Evolutionary conservation across 192 early-diverging fungal genomes (phyloP).

Genomic region (Gonapodya sp.): DNA sequence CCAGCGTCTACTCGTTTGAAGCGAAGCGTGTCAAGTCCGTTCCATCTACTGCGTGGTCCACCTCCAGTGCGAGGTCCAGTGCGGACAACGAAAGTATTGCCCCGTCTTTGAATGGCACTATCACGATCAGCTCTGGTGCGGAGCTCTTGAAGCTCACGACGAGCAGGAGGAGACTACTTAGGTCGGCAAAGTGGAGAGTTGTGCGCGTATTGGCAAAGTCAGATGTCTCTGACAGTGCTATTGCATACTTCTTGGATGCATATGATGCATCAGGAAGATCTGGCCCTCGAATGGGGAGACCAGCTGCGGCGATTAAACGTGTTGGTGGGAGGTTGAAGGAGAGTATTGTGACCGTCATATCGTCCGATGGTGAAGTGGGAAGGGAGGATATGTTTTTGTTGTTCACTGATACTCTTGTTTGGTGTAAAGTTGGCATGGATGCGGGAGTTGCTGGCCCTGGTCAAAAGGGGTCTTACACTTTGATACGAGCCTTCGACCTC

Average conservation of each 20-base stretch:
- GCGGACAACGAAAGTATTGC: neutral
- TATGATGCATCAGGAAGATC: neutral
- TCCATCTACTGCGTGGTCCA: neutral
- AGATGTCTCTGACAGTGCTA: neutral
- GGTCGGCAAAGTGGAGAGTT: neutral
- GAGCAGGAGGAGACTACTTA: neutral
- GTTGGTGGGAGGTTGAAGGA: neutral
- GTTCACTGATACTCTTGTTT: constrained; percentile 36
- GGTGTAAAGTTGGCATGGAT: constrained; percentile 25
- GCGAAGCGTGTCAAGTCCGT: neutral
- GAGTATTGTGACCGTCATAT: neutral
- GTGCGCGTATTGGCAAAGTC: neutral
- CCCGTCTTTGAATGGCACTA: neutral
- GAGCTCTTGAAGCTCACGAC: neutral
- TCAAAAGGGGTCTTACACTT: constrained; percentile 2
- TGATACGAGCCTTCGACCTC: constrained; percentile 8
- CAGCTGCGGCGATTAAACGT: neutral
- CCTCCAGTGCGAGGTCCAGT: neutral
- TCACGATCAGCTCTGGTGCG: neutral
- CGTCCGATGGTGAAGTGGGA: constrained; percentile 13
- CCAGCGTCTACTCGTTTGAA: neutral
- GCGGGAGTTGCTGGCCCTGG: neutral
- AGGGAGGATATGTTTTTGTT: constrained; percentile 28
- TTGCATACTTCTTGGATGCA: neutral
- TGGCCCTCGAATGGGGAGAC: neutral